Evolutionary conservation across 495 filamentous ascomycete genomes (phyloP).

Genomic region (Penicillium bialowiezense): DNA sequence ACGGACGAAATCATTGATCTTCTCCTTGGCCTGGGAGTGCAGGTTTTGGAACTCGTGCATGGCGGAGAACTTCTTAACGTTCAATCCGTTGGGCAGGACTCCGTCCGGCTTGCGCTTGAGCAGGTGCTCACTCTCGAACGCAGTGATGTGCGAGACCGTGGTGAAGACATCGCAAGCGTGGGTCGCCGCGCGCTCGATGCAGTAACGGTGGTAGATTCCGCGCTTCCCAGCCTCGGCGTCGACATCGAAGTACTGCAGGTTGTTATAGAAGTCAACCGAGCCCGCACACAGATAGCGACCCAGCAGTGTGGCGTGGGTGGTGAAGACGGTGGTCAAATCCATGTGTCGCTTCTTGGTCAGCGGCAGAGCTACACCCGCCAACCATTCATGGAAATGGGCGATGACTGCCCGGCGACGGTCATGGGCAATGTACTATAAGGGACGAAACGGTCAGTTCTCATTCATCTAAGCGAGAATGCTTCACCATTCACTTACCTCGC

Average conservation of each 20-base stretch:
- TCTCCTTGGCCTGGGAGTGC: constrained; percentile 92
- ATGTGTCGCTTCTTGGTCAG: constrained; percentile 89
- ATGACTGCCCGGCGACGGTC: constrained; percentile 88
- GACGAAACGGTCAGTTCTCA: neutral
- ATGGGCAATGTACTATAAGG: constrained; percentile 78
- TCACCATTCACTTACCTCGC: constrained; percentile 65
- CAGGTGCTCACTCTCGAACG: constrained; percentile 95
- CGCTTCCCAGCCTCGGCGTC: constrained; percentile 96
- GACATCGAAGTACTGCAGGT: constrained; percentile 94
- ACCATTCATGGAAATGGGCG: constrained; percentile 98
- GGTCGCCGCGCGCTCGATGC: constrained; percentile 90
- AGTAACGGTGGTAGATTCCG: constrained; percentile 98
- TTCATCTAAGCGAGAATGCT: too few relatives aligned
- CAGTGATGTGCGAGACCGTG: constrained; percentile 97
- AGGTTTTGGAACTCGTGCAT: constrained; percentile 99
- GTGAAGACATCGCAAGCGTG: constrained; percentile 96
- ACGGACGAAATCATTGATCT: constrained; percentile 96
- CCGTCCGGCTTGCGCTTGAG: constrained; percentile 97
- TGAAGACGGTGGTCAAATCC: constrained; percentile 98
- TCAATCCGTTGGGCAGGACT: constrained; percentile 92
- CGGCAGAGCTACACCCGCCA: constrained; percentile 93
- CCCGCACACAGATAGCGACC: constrained; percentile 96
- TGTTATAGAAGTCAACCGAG: constrained; percentile 99
- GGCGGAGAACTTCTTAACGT: constrained; percentile 97
- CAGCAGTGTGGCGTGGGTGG: constrained; percentile 91